Percentiles rank a stretch among this genome's conserved stretches.
These are phyloP conservation scores for Fraxinus americana DNA, from an alignment of 257 asterid species.

Conservation along the genomic window DNA sequence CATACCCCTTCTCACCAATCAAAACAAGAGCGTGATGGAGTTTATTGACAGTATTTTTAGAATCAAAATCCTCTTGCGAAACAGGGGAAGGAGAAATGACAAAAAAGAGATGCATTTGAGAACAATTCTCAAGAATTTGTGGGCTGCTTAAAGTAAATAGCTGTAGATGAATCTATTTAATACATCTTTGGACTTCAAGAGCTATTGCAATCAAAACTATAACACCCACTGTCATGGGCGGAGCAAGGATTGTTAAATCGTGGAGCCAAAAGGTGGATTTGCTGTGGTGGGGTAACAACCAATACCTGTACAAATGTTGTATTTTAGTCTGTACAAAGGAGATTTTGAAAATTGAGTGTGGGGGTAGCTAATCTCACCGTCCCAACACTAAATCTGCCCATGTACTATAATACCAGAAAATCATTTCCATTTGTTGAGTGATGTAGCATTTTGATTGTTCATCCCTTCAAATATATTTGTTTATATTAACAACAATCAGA, in stretches of 20 bases:
- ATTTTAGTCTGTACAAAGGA: too few species aligned
- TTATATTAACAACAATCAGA: conserved; percentile 31
- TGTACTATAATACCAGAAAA: conserved; percentile 30
- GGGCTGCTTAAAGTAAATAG: not conserved
- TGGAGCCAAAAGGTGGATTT: too few species aligned
- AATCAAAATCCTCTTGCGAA: not conserved
- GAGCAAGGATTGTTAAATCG: too few species aligned
- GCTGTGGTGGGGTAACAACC: too few species aligned
- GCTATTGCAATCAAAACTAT: conserved; percentile 30
- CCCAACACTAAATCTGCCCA: too few species aligned
- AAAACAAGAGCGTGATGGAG: not conserved
- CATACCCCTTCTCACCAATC: not conserved
- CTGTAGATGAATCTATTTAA: not conserved
- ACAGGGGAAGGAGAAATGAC: not conserved
- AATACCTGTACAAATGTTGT: too few species aligned
- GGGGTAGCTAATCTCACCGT: too few species aligned
- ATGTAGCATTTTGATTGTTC: conserved; percentile 9
- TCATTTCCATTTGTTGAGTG: conserved; percentile 40
- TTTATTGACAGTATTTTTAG: not conserved
- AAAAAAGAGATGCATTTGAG: not conserved
- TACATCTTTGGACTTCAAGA: conserved; percentile 27
- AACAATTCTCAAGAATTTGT: not conserved
- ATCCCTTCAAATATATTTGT: conserved; percentile 46
- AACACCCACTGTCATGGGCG: conserved; percentile 2
- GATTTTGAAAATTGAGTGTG: too few species aligned